phyloP scores from a whole-genome alignment of 1,284 basidiomycete genomes.

The Pterula multifida region DNA sequence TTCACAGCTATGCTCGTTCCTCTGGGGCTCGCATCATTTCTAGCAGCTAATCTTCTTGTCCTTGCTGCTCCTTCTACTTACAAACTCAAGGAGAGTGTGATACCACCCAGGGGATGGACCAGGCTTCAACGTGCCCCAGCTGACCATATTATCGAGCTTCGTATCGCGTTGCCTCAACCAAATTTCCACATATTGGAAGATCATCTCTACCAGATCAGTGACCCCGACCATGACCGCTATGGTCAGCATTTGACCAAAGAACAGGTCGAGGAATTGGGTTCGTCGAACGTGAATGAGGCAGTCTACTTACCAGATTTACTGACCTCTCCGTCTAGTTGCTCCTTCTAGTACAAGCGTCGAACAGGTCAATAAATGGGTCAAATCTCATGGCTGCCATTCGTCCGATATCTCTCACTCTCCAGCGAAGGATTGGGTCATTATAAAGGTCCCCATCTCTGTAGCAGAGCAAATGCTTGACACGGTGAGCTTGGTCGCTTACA shows the following conservation, averaged over 20 bases:
- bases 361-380: slow-evolving; percentile 53
- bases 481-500: slow-evolving; percentile 19
- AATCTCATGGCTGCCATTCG: slow-evolving; percentile 37
- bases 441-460: slow-evolving; percentile 43
- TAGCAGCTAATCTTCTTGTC: neutral
- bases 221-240: slow-evolving; percentile 49
- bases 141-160: slow-evolving; percentile 39
- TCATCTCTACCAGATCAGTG: slow-evolving; percentile 56
- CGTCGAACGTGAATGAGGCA: neutral
- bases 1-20: neutral
- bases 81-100: slow-evolving; percentile 25
- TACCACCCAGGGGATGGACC: slow-evolving; percentile 39
- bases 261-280: slow-evolving; percentile 38
- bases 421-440: slow-evolving; percentile 57
- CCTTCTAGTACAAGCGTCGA: slow-evolving; percentile 42
- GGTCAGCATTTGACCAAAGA: slow-evolving; percentile 56
- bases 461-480: slow-evolving; percentile 63
- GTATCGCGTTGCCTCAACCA: slow-evolving; percentile 56
- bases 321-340: slow-evolving; percentile 20
- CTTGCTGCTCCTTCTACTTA: slow-evolving; percentile 7
- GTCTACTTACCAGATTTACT: neutral
- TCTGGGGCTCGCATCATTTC: neutral
- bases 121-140: slow-evolving; percentile 30
- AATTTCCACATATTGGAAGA: slow-evolving; percentile 47
- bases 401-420: slow-evolving; percentile 38